Conservation (phyloP, 371 early-diverging fungal genomes). For the Capniomyces stellatus region DNA sequence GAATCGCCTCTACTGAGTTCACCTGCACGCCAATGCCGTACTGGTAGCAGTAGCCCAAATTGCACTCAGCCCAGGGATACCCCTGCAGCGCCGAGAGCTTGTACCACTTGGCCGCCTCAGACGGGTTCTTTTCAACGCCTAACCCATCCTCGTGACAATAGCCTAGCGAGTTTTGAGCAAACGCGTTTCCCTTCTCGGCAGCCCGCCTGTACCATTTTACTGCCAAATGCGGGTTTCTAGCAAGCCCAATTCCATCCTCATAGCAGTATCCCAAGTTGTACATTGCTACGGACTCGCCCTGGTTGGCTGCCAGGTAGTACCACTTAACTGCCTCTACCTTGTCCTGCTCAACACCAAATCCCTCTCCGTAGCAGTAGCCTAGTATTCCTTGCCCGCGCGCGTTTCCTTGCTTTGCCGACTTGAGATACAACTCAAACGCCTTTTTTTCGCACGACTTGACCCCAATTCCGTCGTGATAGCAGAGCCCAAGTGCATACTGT, state of each 20-base stretch:
- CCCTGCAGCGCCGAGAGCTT: conserved; percentile 41
- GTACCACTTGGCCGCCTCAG: conserved; percentile 50
- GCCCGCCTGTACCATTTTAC: conserved; percentile 44
- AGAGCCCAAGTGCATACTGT: conserved; percentile 47
- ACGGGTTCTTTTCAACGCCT: conserved; percentile 38
- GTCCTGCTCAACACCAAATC: conserved; percentile 45
- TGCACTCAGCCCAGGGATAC: conserved; percentile 60
- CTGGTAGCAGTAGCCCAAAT: conserved; percentile 65
- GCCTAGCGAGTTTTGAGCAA: conserved; percentile 64
- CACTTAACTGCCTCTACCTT: conserved; percentile 39
- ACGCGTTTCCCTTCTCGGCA: conserved; percentile 50
- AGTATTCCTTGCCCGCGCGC: conserved; percentile 46
- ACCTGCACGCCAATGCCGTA: conserved; percentile 59
- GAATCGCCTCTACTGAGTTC: conserved; percentile 39
- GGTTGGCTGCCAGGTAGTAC: conserved; percentile 40
- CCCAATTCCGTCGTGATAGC: conserved; percentile 53
- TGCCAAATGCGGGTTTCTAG: conserved; percentile 34
- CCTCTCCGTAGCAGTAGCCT: conserved; percentile 72
- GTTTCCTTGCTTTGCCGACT: conserved; percentile 40
- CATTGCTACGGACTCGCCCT: conserved; percentile 43
- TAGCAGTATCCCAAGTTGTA: conserved; percentile 69
- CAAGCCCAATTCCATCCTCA: conserved; percentile 55
- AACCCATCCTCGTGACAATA: conserved; percentile 58
- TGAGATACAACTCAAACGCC: conserved; percentile 44
- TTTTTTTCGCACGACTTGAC: conserved; percentile 29